Evolutionary conservation across 371 early-diverging fungal genomes (phyloP).

Genomic region (Cokeromyces recurvatus): DNA sequence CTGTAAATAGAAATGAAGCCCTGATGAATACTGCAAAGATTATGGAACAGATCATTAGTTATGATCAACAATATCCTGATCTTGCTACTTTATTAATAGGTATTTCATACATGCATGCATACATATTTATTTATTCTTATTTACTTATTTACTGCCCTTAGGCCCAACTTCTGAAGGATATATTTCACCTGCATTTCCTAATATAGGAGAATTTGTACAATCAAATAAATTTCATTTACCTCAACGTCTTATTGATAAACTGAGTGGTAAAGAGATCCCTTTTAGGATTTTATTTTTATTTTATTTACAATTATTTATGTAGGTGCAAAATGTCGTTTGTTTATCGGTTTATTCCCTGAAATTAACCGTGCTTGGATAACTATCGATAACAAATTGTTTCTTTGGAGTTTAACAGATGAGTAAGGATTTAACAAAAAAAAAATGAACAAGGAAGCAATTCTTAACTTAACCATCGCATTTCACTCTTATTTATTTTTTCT

Average conservation of each 20-base stretch:
- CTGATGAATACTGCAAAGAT: constrained; percentile 32
- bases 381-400: constrained; percentile 67
- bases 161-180: constrained; percentile 22
- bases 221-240: constrained; percentile 59
- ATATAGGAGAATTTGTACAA: constrained; percentile 48
- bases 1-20: not conserved
- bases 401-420: constrained; percentile 78
- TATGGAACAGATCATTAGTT: constrained; percentile 36
- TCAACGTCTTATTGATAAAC: constrained; percentile 63
- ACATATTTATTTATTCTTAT: constrained; percentile 10
- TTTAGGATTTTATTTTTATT: too few relatives aligned
- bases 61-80: constrained; percentile 42
- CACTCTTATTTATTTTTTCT: too few relatives aligned
- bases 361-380: constrained; percentile 79
- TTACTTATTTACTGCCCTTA: too few relatives aligned
- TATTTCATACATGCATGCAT: constrained; percentile 1
- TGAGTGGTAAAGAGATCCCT: constrained; percentile 56
- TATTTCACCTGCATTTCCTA: constrained; percentile 13
- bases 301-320: too few relatives aligned
- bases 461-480: not conserved
- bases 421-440: constrained; percentile 10
- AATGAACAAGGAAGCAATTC: not conserved
- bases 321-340: constrained; percentile 70
- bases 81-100: constrained; percentile 36
- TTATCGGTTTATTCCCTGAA: constrained; percentile 83